Evolutionary conservation across 2,329 filamentous ascomycete species (phyloP).

Genomic region (Ploettnerulaceae sp.): DNA sequence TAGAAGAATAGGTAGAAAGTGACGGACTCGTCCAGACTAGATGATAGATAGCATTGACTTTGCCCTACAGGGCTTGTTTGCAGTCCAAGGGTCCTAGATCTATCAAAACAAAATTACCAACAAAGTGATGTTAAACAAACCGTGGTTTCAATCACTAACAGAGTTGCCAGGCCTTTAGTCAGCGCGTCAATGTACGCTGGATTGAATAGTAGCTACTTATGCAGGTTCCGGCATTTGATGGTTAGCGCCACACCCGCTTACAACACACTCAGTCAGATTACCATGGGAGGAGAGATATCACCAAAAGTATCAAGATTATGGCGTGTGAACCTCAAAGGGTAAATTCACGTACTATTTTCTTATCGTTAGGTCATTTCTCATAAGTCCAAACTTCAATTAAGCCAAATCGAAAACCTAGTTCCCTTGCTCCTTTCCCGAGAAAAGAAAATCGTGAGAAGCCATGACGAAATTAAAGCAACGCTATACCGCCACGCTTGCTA

Average conservation of each 20-base stretch:
- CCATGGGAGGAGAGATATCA: background rate
- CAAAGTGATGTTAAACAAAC: too few species aligned
- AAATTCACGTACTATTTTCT: conserved; percentile 10
- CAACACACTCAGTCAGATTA: background rate
- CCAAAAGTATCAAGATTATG: background rate
- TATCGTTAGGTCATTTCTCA: conserved; percentile 15
- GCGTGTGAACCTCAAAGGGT: conserved; percentile 4
- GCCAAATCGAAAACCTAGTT: conserved; percentile 10
- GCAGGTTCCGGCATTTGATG: too few species aligned
- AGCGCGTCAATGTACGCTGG: too few species aligned
- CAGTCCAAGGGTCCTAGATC: too few species aligned
- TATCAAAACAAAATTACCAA: too few species aligned
- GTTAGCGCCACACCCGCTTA: background rate
- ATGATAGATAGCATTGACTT: too few species aligned
- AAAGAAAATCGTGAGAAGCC: conserved; percentile 19
- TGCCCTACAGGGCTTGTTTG: too few species aligned
- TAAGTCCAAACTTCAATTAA: conserved; percentile 12
- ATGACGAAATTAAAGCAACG: conserved; percentile 17
- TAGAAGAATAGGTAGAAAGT: conserved; percentile 44
- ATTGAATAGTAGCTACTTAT: too few species aligned
- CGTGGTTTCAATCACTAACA: too few species aligned
- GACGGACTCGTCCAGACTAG: too few species aligned
- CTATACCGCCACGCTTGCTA: conserved; percentile 31
- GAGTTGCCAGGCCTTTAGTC: too few species aligned
- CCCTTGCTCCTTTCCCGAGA: conserved; percentile 8